Evolutionary conservation across 371 early-diverging fungal species (phyloP), one percentile per base, ranked within the genome.

Genomic region (Dinochytrium kinnereticum): DNA sequence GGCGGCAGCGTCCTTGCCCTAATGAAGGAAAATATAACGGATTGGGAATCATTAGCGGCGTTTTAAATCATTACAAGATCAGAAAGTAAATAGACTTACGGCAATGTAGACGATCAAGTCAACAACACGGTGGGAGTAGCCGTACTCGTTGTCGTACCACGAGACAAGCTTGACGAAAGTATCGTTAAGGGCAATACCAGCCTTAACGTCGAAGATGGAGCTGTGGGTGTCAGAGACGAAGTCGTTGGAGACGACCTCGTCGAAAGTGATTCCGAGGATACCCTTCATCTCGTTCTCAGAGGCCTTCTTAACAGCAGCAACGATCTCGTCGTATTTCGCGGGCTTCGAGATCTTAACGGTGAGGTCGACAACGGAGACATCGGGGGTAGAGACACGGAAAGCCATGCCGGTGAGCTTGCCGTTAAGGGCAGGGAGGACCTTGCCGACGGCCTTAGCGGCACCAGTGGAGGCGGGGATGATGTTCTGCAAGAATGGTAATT

Each of bases 391-490:
- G 73, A 99, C 98, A 87, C 99, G 96, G 88, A 99, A 94, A 67
- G 98, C 90, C 98, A 99, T 98, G 78, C 99, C 99, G 66, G 99
- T 99, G 73, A 99, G 86, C 90, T 98, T 99, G 78, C 96, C 96
- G 85, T 95, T 93, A 68, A 99, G 89, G 64, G 84, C 86, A 68
- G 99, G 99, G 77, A 99, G 94, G 74, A 99, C 98, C 90, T 98
- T 96, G 68, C 96, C 97, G 80, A 99, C 98, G 68, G 99, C 99
- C 89, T 96, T 97, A 84, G 99, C 98, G 76, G 99, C 99, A 79
- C 99, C 99, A 70, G 99, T 99, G 74, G 95, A 92, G 72, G 99
- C 94, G 34, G 99, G 99, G 87, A 99, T 99, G 84, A 99, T 99
- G 92, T 99, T 99, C 78, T 61, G 26, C n/a, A n/a, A n/a, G n/a